Evolutionary conservation across 1,284 basidiomycete genomes (phyloP).

Genomic region (Puccinia horiana): DNA sequence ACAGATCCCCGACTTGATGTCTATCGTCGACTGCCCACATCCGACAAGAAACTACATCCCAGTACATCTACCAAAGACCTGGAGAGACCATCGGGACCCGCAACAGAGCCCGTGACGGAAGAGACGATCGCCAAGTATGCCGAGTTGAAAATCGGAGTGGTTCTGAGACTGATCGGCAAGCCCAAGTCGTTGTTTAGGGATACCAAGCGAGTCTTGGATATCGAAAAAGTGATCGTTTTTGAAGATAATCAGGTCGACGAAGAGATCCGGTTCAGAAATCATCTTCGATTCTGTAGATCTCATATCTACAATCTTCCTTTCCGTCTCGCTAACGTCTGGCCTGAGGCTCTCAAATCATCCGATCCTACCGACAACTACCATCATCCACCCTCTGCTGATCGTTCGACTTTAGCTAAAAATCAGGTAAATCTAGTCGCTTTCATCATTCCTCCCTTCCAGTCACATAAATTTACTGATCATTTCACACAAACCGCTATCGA

Average conservation of each 20-base stretch:
- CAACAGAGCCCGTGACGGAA: conserved; percentile 1
- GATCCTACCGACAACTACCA: not conserved
- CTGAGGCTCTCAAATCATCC: not conserved
- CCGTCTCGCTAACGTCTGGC: conserved; percentile 22
- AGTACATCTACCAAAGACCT: not conserved
- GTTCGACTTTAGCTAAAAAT: not conserved
- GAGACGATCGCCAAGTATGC: conserved; percentile 16
- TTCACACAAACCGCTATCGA: too few species aligned
- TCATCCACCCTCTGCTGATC: not conserved
- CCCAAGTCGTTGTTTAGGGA: conserved; percentile 25
- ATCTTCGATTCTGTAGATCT: not conserved
- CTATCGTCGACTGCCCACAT: not conserved
- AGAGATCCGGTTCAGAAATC: conserved; percentile 35
- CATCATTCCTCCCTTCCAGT: not conserved
- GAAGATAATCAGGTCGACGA: conserved; percentile 1
- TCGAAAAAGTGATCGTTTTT: not conserved
- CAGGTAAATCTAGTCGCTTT: not conserved
- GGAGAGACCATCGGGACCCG: not conserved
- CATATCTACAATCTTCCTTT: conserved; percentile 23
- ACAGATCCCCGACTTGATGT: conserved; percentile 30
- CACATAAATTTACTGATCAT: not conserved
- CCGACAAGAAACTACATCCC: not conserved
- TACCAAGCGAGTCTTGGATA: conserved; percentile 24
- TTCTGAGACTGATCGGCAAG: conserved; percentile 4
- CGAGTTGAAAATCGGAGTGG: conserved; percentile 3